Evolutionary conservation across 2,329 filamentous ascomycete genomes (phyloP).

Genomic region (Diaporthe amygdali): DNA sequence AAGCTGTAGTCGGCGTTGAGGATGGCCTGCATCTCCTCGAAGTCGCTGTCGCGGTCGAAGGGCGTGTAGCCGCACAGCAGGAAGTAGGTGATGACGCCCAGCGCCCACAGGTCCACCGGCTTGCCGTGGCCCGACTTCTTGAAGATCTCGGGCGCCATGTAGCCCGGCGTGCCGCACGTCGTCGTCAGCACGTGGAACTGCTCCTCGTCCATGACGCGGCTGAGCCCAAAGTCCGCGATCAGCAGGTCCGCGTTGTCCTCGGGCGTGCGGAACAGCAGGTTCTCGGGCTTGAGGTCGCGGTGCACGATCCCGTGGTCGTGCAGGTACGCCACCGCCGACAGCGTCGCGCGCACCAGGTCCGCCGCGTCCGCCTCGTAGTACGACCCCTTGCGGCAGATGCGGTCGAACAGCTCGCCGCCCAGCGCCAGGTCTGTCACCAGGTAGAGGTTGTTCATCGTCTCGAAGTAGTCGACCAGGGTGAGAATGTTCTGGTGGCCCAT

Average conservation of each 20-base stretch:
- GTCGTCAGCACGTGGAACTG: conserved; percentile 98
- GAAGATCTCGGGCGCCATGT: conserved; percentile 99
- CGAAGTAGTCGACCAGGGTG: conserved; percentile 97
- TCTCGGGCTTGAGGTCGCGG: conserved; percentile 96
- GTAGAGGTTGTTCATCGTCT: conserved; percentile 99
- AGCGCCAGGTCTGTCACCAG: conserved; percentile 96
- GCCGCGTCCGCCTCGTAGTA: conserved; percentile 98
- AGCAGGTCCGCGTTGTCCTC: conserved; percentile 97
- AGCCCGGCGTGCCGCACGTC: conserved; percentile 95
- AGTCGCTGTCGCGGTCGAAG: conserved; percentile 95
- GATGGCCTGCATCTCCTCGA: conserved; percentile 99
- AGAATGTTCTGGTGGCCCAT: conserved; percentile 99
- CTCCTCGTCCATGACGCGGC: conserved; percentile 98
- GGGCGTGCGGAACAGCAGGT: conserved; percentile 93
- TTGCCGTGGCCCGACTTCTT: conserved; percentile 98
- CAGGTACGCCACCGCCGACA: conserved; percentile 97
- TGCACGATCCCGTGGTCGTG: conserved; percentile 99
- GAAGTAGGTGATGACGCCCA: conserved; percentile 99
- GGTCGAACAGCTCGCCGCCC: conserved; percentile 95
- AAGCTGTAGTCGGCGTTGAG: conserved; percentile 96
- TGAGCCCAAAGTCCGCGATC: conserved; percentile 96
- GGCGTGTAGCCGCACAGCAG: conserved; percentile 97
- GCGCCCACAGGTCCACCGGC: conserved; percentile 97
- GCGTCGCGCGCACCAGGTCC: conserved; percentile 90
- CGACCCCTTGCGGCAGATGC: conserved; percentile 97